Base-by-base conservation (phyloP, 768 basidiomycete genomes). In the Dentipellis sp. region DNA sequence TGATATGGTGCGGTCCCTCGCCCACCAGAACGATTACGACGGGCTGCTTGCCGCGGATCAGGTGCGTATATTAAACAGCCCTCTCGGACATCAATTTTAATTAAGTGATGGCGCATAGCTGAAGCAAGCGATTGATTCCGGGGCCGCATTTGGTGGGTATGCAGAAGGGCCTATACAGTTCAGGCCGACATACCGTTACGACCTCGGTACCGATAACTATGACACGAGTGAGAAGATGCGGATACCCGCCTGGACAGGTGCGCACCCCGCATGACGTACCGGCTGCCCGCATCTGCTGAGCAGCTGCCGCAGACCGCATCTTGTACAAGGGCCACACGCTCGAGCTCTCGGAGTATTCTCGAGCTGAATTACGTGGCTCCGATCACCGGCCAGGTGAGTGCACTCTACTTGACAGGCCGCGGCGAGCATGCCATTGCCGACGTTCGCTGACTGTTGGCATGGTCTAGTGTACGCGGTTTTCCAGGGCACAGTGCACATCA, bases 161-260 rank as follows among this genome's bases (percentile, higher is more conserved):
- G 78, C 85, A 55, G 97, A 99, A 69, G 95, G 92, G 0, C 90
- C 91, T 0, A 68, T 98, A 16, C 66, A 89, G n/a, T 99, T 99
- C 73, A 75, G 83, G 12, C 97, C 97, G 8, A 99, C 95, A 2
- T 98, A 99, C 73, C 89, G 91, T 60, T 98, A 94, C 65, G 84
- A 88, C 65, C 66, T 86, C 6, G 81, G 83, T 10, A 84, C 93
- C 9, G 88, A 97, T 59, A 76, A 77, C 50, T 99, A 97, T 67
- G 97, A 99, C 68, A 88, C 91, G 12, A 90, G 91, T 66, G 97
- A 98, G 71, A 99, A 98, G 74, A 82, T 86, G 79, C 81, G 97
- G 22, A 87, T 97, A 65, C 97, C 97, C 5, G 92, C 95, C 16
- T 98, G 94, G 94, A 98, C 95, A 63, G 93, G 93, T 93, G 55